These are phyloP conservation scores for Coemansia sp. DNA, from an alignment of 192 early-diverging fungal genomes.

Conservation along the genomic window DNA sequence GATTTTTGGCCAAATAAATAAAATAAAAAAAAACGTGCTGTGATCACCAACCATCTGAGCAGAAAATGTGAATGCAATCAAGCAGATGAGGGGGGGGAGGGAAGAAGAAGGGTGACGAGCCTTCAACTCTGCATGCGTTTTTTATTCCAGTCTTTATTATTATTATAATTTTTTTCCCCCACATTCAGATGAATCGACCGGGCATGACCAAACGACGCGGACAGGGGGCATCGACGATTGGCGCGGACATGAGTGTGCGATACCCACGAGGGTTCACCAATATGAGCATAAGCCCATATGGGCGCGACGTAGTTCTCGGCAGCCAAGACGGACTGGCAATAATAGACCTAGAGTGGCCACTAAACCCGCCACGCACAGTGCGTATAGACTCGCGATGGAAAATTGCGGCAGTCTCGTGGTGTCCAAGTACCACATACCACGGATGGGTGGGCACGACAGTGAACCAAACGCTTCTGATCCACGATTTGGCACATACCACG, in stretches of 20 bases:
- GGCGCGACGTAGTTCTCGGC: conserved; percentile 46
- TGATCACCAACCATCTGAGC: too few relatives aligned
- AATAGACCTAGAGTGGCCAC: conserved; percentile 44
- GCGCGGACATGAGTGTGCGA: conserved; percentile 31
- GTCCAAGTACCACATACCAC: conserved; percentile 34
- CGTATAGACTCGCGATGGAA: conserved; percentile 34
- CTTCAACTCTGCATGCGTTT: too few relatives aligned
- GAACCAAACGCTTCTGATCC: conserved; percentile 40
- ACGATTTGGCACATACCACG: conserved; percentile 40
- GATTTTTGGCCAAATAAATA: too few relatives aligned
- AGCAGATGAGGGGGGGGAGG: too few relatives aligned
- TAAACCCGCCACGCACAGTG: conserved; percentile 37
- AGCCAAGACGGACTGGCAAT: conserved; percentile 43
- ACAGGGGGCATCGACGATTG: conserved; percentile 32
- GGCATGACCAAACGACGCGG: conserved; percentile 3
- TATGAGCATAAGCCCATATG: conserved; percentile 51
- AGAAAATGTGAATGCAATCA: too few relatives aligned
- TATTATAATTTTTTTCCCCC: not conserved
- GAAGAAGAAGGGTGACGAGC: too few relatives aligned
- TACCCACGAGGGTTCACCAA: conserved; percentile 43
- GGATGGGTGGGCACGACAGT: conserved; percentile 49
- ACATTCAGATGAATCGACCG: conserved; percentile 8
- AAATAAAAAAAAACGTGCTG: too few relatives aligned
- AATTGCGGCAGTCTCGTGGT: conserved; percentile 42
- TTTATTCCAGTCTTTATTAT: not conserved